These are phyloP conservation scores for Turnera subulata DNA, from an alignment of 345 rosid genomes.

Conservation along the genomic window DNA sequence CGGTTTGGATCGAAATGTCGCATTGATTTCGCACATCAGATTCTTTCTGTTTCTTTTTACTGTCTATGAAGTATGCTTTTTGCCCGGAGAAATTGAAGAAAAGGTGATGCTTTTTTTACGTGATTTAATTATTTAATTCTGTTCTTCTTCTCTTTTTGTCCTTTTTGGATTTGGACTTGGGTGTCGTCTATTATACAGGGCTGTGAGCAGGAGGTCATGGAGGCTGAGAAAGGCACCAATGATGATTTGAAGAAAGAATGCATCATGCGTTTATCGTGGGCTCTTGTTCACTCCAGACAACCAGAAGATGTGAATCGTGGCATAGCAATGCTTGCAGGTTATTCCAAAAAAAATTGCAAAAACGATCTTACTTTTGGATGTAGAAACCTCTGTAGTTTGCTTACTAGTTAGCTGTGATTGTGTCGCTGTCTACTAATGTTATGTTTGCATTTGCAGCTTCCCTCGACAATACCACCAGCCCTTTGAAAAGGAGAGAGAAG, in stretches of 20 bases:
- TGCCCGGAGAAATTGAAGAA: no score
- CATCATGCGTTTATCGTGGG: constrained; percentile 73
- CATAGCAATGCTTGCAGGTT: constrained; percentile 78
- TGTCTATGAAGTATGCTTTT: no score
- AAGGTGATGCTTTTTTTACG: background rate
- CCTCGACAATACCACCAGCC: constrained; percentile 41
- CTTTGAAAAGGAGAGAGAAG: constrained; percentile 43
- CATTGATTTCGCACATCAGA: background rate
- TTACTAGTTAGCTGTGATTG: no score
- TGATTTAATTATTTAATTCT: background rate
- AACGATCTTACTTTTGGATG: no score
- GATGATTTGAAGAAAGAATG: constrained; percentile 50
- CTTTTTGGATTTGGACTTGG: background rate
- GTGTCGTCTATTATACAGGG: no score
- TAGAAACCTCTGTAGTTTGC: no score
- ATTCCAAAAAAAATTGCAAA: no score
- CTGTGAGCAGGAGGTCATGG: constrained; percentile 62
- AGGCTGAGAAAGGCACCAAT: constrained; percentile 45
- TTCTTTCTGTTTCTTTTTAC: no score
- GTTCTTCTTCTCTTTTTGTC: background rate
- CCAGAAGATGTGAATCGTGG: constrained; percentile 68
- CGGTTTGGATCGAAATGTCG: background rate
- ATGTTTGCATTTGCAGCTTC: constrained; percentile 45
- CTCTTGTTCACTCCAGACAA: constrained; percentile 73
- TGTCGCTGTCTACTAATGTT: background rate